A percentile compares a stretch with the other conserved stretches of the same genome.
Conservation (phyloP, 176 grass and related monocot genomes). For the Secale cereale region DNA sequence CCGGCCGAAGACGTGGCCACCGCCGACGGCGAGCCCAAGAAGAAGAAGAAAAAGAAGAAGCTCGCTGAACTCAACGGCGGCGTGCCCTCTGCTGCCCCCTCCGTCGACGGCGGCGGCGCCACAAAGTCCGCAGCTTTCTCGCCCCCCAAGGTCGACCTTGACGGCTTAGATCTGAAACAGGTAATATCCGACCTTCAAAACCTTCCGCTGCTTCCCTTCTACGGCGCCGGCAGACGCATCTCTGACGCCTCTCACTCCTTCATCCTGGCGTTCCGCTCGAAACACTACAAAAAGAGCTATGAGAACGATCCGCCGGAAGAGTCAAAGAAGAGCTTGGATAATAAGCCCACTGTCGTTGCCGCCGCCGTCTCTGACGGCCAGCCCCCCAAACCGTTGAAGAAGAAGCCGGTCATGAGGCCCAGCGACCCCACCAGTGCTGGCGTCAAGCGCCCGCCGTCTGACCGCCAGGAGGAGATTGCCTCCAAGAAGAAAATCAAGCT, state of each 20-base stretch:
- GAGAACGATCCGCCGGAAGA: constrained; percentile 53
- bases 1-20: neutral
- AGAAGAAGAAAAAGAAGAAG: constrained; percentile 70
- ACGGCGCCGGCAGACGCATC: constrained; percentile 45
- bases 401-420: constrained; percentile 37
- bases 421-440: constrained; percentile 43
- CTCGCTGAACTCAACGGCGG: constrained; percentile 6
- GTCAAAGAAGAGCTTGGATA: constrained; percentile 20
- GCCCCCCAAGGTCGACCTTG: constrained; percentile 15
- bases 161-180: constrained; percentile 43
- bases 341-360: neutral
- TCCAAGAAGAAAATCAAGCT: constrained; percentile 80
- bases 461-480: constrained; percentile 66
- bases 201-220: constrained; percentile 60
- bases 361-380: constrained; percentile 11
- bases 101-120: too few relatives aligned
- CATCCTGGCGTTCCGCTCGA: constrained; percentile 69
- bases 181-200: constrained; percentile 65
- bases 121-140: neutral
- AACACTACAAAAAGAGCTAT: constrained; percentile 76
- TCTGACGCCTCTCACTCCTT: constrained; percentile 40
- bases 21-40: constrained; percentile 30
- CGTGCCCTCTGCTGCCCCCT: neutral
- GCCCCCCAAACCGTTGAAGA: constrained; percentile 35
- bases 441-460: constrained; percentile 58